Conservation (phyloP, 148 eudicot species). For the Linanthus parryae region DNA sequence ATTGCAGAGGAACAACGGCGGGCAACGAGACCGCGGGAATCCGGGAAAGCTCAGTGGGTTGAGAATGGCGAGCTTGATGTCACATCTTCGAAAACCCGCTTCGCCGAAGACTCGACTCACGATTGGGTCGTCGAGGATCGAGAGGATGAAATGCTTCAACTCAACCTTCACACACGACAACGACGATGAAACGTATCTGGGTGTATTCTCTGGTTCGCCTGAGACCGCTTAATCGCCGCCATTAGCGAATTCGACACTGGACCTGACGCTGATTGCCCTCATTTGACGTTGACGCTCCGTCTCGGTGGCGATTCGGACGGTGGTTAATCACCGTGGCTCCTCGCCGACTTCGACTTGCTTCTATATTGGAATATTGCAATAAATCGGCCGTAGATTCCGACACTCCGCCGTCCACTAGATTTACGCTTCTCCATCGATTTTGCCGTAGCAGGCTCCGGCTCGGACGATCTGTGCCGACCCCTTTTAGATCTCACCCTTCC, state of each 20-base stretch:
- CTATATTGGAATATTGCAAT: slow-evolving; percentile 28
- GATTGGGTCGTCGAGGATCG: too few species aligned
- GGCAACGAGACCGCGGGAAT: too few species aligned
- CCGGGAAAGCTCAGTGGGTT: too few species aligned
- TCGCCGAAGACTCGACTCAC: too few species aligned
- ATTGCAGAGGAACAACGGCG: too few species aligned
- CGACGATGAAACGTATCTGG: slow-evolving; percentile 75
- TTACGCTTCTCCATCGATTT: slow-evolving; percentile 2
- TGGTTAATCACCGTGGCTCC: background rate
- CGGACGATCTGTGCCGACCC: slow-evolving; percentile 24
- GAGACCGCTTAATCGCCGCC: slow-evolving; percentile 93
- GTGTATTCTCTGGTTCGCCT: slow-evolving; percentile 82
- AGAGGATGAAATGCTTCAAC: too few species aligned
- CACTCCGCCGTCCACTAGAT: slow-evolving; percentile 2
- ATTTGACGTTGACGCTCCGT: slow-evolving; percentile 21
- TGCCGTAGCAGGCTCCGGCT: background rate
- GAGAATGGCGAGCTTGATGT: too few species aligned
- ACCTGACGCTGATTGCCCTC: slow-evolving; percentile 2
- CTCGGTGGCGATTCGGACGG: too few species aligned
- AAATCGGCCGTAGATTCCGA: slow-evolving; percentile 31
- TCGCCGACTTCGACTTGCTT: background rate
- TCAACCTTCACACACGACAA: too few species aligned
- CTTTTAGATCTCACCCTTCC: slow-evolving; percentile 62
- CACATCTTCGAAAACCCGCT: too few species aligned
- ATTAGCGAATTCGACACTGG: slow-evolving; percentile 84